Conservation (phyloP, 805 yeast species). For the Wickerhamiella lipophila region DNA sequence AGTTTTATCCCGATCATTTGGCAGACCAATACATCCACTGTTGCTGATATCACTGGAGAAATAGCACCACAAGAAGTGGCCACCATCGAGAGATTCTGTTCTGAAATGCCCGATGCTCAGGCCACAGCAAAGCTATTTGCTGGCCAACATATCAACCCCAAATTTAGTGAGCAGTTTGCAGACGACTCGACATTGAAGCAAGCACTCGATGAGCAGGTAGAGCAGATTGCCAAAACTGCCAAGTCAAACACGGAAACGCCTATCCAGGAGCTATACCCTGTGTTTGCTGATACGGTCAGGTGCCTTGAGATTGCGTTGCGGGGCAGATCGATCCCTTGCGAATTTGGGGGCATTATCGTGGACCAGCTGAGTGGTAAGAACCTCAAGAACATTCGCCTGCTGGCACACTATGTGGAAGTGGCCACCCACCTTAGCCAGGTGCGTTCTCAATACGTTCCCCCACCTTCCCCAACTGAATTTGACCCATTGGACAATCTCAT, state of each 20-base stretch:
- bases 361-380: constrained; percentile 31
- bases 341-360: constrained; percentile 35
- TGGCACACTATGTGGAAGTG: constrained; percentile 17
- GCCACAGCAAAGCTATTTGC: background rate
- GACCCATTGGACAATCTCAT: constrained; percentile 11
- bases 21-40: constrained; percentile 31
- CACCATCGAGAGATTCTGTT: background rate
- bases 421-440: constrained; percentile 13
- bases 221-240: constrained; percentile 4
- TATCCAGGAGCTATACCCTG: background rate
- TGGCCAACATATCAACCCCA: background rate
- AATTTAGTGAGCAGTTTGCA: background rate
- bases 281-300: background rate
- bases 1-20: constrained; percentile 68
- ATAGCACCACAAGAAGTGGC: background rate
- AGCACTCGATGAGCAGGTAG: constrained; percentile 13
- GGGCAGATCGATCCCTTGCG: constrained; percentile 17
- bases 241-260: no score
- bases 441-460: no score
- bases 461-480: background rate
- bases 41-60: background rate
- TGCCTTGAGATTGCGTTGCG: constrained; percentile 19
- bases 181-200: background rate
- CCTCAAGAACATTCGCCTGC: constrained; percentile 18
- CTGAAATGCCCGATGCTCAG: background rate